phyloP scores from a whole-genome alignment of 148 eudicot genomes.

The Hydrangea macrophylla region DNA sequence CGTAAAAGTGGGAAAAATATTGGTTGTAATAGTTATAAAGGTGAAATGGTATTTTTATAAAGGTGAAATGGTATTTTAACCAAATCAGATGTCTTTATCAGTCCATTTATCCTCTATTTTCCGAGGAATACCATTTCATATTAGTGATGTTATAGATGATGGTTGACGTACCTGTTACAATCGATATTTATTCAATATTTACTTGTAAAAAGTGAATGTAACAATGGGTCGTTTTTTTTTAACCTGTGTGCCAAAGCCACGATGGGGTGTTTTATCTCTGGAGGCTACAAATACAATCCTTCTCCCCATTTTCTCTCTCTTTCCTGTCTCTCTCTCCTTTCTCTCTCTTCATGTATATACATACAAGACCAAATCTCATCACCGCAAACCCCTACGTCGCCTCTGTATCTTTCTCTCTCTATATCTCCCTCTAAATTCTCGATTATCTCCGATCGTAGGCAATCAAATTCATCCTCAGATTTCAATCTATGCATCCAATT shows the following conservation, averaged over 20 bases:
- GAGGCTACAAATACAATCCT: slow-evolving; percentile 5
- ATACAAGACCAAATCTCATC: slow-evolving; percentile 53
- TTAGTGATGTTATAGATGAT: no score
- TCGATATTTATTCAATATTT: no score
- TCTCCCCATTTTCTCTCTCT: neutral
- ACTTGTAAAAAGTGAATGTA: neutral
- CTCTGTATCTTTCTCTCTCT: slow-evolving; percentile 13
- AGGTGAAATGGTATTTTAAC: no score
- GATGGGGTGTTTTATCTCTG: slow-evolving; percentile 4
- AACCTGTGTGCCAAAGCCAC: slow-evolving; percentile 10
- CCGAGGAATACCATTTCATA: no score
- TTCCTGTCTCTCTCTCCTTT: neutral
- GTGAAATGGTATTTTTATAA: no score
- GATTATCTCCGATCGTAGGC: slow-evolving; percentile 13
- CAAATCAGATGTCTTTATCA: no score
- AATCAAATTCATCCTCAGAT: slow-evolving; percentile 12
- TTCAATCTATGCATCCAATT: slow-evolving; percentile 8
- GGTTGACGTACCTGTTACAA: no score
- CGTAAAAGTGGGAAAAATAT: no score
- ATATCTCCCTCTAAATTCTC: slow-evolving; percentile 27
- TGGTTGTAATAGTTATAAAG: no score
- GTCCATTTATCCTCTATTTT: no score
- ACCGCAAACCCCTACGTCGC: slow-evolving; percentile 49
- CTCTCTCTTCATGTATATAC: slow-evolving; percentile 25
- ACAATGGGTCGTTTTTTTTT: slow-evolving; percentile 3